Evolutionary conservation across 164 flowering plant species (phyloP), one percentile per base, ranked within the genome.

Genomic region (Dillenia turbinata): DNA sequence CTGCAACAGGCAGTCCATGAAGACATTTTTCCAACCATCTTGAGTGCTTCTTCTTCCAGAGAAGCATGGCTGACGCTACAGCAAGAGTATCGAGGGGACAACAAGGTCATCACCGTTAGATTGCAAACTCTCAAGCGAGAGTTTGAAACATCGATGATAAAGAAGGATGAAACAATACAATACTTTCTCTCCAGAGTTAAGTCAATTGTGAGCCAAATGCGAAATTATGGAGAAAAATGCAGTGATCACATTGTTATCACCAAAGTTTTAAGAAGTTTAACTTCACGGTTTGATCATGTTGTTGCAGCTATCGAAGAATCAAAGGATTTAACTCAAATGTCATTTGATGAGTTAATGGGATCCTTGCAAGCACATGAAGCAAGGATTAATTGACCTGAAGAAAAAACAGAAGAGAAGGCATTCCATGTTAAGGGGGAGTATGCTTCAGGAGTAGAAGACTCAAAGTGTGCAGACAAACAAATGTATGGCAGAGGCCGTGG

Each of bases 331-430:
- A 13, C 67, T 6, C 47, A 47, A 4, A 55, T 11, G 8, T 16
- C 67, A 1, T 56, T 69, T 19, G 22, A 19, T 19, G 22, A 19
- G 22, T 19, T 19, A 19, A 19, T 19, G 22, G 22, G 22, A 19
- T 62, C 71, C 3, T n/a, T 68, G 13, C 46, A 47, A 62, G 52
- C 71, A 9, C 66, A 62, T 68, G 71, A 62, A 44, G 60, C 17
- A 9, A 60, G 69, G 33, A 1, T 67, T 0, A 53, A 60, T 19
- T 26, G 65, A 12, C n/a, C 54, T 11, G 13, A 1, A 26, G 60
- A 58, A n/a, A 48, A 49, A 10, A 1, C 0, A 3, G 59, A 54
- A 40, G 69, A 66, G 15, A 59, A 66, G 12, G 69, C 53, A 12
- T 66, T 59, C 46, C 52, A 66, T 3, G 63, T 47, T 22, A 49